Evolutionary conservation across 2,329 filamentous ascomycete genomes (phyloP), one percentile per base, ranked within the genome.

Genomic region (Botrytis galanthina): DNA sequence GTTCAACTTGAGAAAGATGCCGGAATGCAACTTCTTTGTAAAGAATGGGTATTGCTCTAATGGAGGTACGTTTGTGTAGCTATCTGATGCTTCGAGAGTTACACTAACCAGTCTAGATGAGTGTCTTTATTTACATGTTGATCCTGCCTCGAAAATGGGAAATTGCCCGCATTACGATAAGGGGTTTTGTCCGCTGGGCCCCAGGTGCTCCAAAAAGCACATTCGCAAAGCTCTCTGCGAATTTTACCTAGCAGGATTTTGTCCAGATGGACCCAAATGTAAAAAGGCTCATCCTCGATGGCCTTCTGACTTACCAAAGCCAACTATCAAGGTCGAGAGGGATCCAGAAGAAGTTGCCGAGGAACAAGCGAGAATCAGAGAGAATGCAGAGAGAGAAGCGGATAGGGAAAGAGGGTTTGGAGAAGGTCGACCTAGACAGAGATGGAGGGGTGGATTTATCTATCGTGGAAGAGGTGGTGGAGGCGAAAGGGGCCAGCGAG

Each of bases 1-100:
- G 84, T 99, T 98, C 86, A 98, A 99, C 84, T 88, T 99, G 78
- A 91, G 96, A 76, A 95, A 96, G 83, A 98, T 98, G 94, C 95
- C 96, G 76, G 96, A 98, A 85, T 99, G 96, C 85, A 97, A 97
- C 81, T 97, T 97, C 83, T 98, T 95, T 84, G 91, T 94, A 73
- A 89, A 94, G 75, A 97, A 96, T 81, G 94, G 94, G 73, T 98
- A 97, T 82, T 99, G 96, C 84, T 93, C 93, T 76, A 97, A 98
- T 84, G 96, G 95, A 77, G 80, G 80, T 80, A 79, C 51, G 77
- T 75, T 46, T 60, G 18, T 10, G 20, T 18, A 18, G 22, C 39
- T 16, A n/a, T 22, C 44, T 68, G 46, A 39, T 39, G 26, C 71
- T n/a, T 14, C 46, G n/a, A n/a, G 32, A 63, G 39, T 22, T 54